Evolutionary conservation across 169 alveolate species (phyloP).

Genomic region (Cryptosporidium viatorum): DNA sequence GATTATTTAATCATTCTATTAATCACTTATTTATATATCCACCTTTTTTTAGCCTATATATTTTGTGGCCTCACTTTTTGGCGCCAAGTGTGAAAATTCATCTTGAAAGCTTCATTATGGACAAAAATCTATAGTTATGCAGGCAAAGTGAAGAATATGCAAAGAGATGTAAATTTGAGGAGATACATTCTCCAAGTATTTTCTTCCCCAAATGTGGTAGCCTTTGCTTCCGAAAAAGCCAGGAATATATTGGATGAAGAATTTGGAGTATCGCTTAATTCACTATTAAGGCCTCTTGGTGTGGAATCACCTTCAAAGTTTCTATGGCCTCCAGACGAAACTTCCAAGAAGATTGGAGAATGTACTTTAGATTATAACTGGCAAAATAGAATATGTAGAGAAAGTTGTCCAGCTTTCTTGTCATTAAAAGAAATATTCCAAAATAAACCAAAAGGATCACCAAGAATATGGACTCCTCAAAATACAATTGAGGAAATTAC

Average conservation of each 20-base stretch:
- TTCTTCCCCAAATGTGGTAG: slow-evolving; percentile 33
- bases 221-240: slow-evolving; percentile 53
- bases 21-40: background rate
- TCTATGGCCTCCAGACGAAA: slow-evolving; percentile 50
- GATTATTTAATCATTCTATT: background rate
- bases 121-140: background rate
- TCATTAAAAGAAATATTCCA: slow-evolving; percentile 10
- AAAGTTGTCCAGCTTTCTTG: background rate
- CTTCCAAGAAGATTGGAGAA: background rate
- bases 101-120: background rate
- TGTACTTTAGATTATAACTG: background rate
- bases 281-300: slow-evolving; percentile 55
- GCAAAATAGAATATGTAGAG: slow-evolving; percentile 29
- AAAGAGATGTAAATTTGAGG: slow-evolving; percentile 34
- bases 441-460: slow-evolving; percentile 33
- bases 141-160: slow-evolving; percentile 19
- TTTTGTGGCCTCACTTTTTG: slow-evolving; percentile 19
- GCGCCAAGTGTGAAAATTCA: slow-evolving; percentile 14
- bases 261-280: slow-evolving; percentile 40
- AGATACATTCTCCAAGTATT: slow-evolving; percentile 29
- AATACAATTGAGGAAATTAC: slow-evolving; percentile 25
- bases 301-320: slow-evolving; percentile 31
- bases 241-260: slow-evolving; percentile 15
- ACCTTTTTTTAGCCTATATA: background rate
- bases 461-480: slow-evolving; percentile 34